These are phyloP conservation scores for Tulasnella sp. DNA, from an alignment of 768 basidiomycete genomes.

Conservation along the genomic window DNA sequence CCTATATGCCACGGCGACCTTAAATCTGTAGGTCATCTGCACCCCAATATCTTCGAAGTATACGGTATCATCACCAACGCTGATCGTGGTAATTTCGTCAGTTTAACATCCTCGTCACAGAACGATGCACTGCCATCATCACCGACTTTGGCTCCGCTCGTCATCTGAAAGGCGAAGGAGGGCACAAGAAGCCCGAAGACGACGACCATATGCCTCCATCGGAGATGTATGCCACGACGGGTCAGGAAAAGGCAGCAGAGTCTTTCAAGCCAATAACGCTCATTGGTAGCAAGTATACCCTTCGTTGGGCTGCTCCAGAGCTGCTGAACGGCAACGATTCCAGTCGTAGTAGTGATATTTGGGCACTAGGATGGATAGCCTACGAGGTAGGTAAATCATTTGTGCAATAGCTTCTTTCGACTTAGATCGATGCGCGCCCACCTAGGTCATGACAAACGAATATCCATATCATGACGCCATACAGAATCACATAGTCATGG, in stretches of 20 bases:
- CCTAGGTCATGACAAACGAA: background rate
- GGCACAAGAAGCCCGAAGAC: background rate
- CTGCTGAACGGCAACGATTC: background rate
- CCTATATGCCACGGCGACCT: background rate
- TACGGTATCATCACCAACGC: background rate
- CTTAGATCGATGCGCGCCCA: background rate
- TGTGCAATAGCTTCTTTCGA: background rate
- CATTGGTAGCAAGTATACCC: background rate
- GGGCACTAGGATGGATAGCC: background rate
- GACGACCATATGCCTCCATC: background rate
- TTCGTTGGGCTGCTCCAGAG: background rate
- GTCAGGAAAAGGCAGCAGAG: background rate
- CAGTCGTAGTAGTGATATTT: background rate
- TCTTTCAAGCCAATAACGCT: background rate
- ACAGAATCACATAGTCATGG: background rate
- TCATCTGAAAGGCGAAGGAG: background rate
- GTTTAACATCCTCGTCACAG: background rate
- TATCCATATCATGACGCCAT: background rate
- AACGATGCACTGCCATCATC: background rate
- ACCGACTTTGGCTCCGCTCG: background rate
- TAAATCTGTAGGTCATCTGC: background rate
- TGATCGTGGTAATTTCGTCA: too few species aligned
- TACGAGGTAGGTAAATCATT: background rate
- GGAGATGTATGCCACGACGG: background rate
- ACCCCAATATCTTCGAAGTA: background rate